Evolutionary conservation across 805 yeast species (phyloP).

Genomic region (Candida easanensis): DNA sequence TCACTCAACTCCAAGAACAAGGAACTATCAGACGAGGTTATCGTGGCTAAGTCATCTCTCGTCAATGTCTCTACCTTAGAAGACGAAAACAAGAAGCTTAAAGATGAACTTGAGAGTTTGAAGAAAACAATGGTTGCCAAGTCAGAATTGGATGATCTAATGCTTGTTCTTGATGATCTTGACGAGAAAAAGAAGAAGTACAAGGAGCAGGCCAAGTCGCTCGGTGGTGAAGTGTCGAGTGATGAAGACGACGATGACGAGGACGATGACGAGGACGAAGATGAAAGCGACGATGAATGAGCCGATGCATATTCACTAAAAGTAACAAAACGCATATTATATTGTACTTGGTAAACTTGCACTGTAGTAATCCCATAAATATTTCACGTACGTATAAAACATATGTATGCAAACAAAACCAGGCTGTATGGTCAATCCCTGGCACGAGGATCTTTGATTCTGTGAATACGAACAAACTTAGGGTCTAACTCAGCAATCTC

Average conservation of each 20-base stretch:
- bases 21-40: not conserved
- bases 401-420: too few species aligned
- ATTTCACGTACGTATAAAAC: not conserved
- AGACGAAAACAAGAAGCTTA: constrained; percentile 20
- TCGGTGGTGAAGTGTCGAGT: constrained; percentile 64
- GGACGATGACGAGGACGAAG: constrained; percentile 50
- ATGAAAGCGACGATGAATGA: constrained; percentile 7
- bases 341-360: too few species aligned
- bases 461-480: constrained; percentile 60
- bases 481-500: constrained; percentile 60
- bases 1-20: not conserved
- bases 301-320: too few species aligned
- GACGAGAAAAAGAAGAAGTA: constrained; percentile 65
- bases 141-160: constrained; percentile 66
- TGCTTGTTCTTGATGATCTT: constrained; percentile 72
- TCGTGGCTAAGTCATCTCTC: not conserved
- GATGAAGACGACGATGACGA: constrained; percentile 71
- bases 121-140: constrained; percentile 37
- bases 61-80: not conserved
- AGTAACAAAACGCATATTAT: too few species aligned
- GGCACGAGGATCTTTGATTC: constrained; percentile 44
- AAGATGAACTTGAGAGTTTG: constrained; percentile 15
- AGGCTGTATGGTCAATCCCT: not conserved
- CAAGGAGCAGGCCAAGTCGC: constrained; percentile 45
- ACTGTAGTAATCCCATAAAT: too few species aligned